Percentiles rank a stretch among this genome's conserved stretches.
phyloP scores from a whole-genome alignment of 129 eudicot species.

The Artemisia tridentata region DNA sequence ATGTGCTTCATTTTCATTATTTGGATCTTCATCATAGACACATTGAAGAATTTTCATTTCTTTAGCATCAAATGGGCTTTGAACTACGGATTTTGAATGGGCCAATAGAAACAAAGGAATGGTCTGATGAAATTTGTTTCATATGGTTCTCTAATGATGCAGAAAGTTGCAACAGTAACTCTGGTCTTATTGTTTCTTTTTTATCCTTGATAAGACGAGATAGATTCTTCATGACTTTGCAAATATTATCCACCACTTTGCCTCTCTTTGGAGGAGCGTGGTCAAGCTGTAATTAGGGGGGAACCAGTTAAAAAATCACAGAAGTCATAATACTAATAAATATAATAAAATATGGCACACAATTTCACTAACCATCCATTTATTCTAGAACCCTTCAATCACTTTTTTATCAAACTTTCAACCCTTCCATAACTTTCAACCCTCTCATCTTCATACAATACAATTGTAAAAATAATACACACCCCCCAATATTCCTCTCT shows the following conservation, averaged over 20 bases:
- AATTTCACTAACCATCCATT: slow-evolving; percentile 14
- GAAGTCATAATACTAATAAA: not conserved
- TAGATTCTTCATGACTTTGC: slow-evolving; percentile 2
- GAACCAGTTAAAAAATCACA: slow-evolving; percentile 10
- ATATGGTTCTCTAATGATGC: not conserved
- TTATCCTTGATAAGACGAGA: not conserved
- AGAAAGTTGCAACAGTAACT: not conserved
- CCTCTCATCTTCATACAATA: slow-evolving; percentile 8
- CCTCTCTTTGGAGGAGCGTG: not conserved
- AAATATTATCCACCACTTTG: not conserved
- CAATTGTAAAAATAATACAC: slow-evolving; percentile 15
- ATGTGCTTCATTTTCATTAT: not conserved
- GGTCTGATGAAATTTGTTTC: not conserved
- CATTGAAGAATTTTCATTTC: slow-evolving; percentile 10
- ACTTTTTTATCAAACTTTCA: not conserved
- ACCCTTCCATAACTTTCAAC: not conserved
- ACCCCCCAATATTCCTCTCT: slow-evolving; percentile 1
- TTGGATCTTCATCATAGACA: slow-evolving; percentile 7
- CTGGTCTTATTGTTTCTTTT: not conserved
- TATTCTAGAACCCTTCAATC: not conserved
- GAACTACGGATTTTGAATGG: slow-evolving; percentile 12
- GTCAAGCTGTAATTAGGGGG: slow-evolving; percentile 6
- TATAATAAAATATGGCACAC: slow-evolving; percentile 3
- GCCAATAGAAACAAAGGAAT: slow-evolving; percentile 2
- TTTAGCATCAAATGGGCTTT: slow-evolving; percentile 7